Conservation (phyloP, 164 flowering plant species). For the Platanus orientalis region DNA sequence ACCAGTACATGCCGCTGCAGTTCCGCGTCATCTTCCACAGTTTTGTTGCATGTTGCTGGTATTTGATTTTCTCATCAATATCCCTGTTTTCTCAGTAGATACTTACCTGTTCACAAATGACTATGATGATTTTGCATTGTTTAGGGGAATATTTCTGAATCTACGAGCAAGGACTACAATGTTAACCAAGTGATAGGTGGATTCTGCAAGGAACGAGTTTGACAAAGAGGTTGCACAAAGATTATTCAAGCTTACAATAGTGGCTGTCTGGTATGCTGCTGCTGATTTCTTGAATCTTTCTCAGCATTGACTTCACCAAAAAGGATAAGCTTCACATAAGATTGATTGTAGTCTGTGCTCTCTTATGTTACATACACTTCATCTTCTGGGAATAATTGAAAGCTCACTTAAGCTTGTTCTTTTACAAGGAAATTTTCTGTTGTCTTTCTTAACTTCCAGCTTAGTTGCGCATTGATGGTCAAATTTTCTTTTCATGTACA, state of each 20-base stretch:
- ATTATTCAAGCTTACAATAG: not conserved
- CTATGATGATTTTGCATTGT: not conserved
- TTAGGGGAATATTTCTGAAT: slow-evolving; percentile 83
- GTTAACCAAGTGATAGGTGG: slow-evolving; percentile 29
- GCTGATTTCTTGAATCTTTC: not conserved
- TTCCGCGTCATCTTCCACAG: slow-evolving; percentile 85
- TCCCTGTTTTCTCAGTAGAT: not conserved
- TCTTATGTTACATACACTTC: too few species aligned
- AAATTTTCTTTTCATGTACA: too few species aligned
- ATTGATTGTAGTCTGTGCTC: too few species aligned
- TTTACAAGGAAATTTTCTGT: too few species aligned
- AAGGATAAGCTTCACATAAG: too few species aligned
- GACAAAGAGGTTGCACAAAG: not conserved
- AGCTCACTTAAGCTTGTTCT: too few species aligned
- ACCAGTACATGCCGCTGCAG: slow-evolving; percentile 78
- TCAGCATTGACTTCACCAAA: too few species aligned
- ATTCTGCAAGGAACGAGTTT: not conserved
- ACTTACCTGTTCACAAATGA: too few species aligned
- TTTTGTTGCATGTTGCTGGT: slow-evolving; percentile 78
- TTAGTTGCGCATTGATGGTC: too few species aligned
- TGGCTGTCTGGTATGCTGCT: not conserved
- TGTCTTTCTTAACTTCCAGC: too few species aligned
- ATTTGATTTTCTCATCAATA: slow-evolving; percentile 6
- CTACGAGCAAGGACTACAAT: slow-evolving; percentile 56
- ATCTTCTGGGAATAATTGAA: too few species aligned